Base-by-base conservation (phyloP, 768 basidiomycete species). In the Auriscalpium vulgare region DNA sequence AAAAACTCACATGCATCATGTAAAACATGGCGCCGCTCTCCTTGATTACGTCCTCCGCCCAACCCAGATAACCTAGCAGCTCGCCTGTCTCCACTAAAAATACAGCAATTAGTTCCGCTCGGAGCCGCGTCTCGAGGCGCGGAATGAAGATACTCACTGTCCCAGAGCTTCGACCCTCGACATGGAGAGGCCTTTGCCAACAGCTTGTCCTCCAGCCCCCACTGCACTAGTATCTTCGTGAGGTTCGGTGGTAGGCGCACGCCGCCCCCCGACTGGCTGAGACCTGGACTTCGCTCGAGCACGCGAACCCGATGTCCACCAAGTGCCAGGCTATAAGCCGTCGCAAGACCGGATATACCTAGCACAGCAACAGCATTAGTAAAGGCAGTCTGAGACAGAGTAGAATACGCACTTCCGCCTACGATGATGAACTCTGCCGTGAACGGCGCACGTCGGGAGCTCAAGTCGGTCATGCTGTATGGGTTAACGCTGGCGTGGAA, bases 301-400 rank as follows among this genome's bases (percentile, higher is more conserved):
- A 62, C 58, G 34, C 53, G 58, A 10, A 62, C 60, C 14, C 53
- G 58, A 35, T 62, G 60, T 6, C 60, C 60, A 0, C 59, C 60
- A 14, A 52, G 44, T 8, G 61, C 61, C 19, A 62, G 55, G 6
- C 58, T 53, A 10, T 60, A 62, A 2, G 61, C 61, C 5, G 59
- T 53, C 35, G 61, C 53, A 46, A 62, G 53, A 9, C 61, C 61
- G 9, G 61, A 55, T 23, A 62, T 57, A 35, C 61, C 61, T 62
- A 36, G 37, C 8, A 43, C 40, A n/a, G 11, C 19, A 14, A 46
- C 4, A 8, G 40, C n/a, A 35, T n/a, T 14, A 10, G 13, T 17
- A 51, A 36, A n/a, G 14, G 19, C 13, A 38, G 16, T 35, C 46
- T 44, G 17, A 34, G 45, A 7, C 29, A 29, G 29, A 51, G 36